Base-by-base conservation (phyloP, 2,329 filamentous ascomycete species). In the Penicillium glabrum region DNA sequence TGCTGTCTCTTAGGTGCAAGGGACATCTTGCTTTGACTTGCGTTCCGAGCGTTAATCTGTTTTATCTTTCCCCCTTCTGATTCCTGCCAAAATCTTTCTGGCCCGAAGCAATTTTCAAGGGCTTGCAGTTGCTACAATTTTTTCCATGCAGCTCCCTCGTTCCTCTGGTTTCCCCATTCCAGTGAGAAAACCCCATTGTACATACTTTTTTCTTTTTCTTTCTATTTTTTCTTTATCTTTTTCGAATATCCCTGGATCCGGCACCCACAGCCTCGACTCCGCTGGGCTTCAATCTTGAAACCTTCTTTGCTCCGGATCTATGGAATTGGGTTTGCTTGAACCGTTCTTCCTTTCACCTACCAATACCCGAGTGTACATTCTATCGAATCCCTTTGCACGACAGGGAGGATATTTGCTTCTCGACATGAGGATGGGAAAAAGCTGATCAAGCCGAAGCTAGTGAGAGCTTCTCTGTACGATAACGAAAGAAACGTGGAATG, bases 401-500 rank as follows among this genome's bases (percentile, higher is more conserved):
- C 41, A 33, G 45, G 51, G 31, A 41, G 45, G 43, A 45, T 55
- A 53, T 55, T 49, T 58, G 55, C 57, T 63, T 61, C 62, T 49
- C 49, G 49, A 51, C 31, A 45, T 26, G 46, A 56, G 41, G 23
- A 46, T 27, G 51, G 56, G 27, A 26, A 37, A 58, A 57, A 58
- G 54, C 59, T 46, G 56, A 61, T 55, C 49, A 54, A 61, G 41
- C 46, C 45, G 60, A 61, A 59, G 57, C 61, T 41, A 41, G 39
- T 26, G 33, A 26, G 23, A 26, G 63, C 63, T 67, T 63, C 60
- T 59, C 59, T 74, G 71, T 74, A 74, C 70, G 71, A 74, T 73
- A 72, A 73, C 61, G 71, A 74, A 68, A 67, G 65, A 67, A 71
- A 74, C 64, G 71, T 64, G 69, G 67, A 68, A 70, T 65, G 69